Evolutionary conservation across 2,329 filamentous ascomycete species (phyloP), one percentile per base, ranked within the genome.

Genomic region (Diplocarpon rosae): DNA sequence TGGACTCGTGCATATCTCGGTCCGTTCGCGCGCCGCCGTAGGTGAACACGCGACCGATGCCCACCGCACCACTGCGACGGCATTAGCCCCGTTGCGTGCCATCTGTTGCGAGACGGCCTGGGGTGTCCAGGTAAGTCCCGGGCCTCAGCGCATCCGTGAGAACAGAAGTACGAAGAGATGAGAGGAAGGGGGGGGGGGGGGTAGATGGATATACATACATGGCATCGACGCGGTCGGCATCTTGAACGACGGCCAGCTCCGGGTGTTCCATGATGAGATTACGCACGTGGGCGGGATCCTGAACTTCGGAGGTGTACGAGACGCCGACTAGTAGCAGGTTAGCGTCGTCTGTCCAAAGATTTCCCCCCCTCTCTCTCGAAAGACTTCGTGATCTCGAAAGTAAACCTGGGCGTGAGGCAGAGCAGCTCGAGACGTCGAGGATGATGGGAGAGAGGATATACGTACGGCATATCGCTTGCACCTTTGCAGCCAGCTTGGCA

Each of bases 221-320:
- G 3, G 88, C 85, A 65, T 96, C 90, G n/a, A 96, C 69, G 6
- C 89, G 73, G 66, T 95, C 90, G 3, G 89, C 89, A 63, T 95
- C 90, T 65, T 95, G 89, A 28, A 95, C 87, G 38, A 94, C 75
- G 0, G 77, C 87, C 29, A 92, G 68, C 62, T 92, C 86, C 1
- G 85, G 85, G 60, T 84, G 69, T 27, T 65, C 59, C 5, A 60
- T 61, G n/a, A 93, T 68, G n/a, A 89, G 68, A 1, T 66, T 63
- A n/a, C 63, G 63, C 7, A 85, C 78, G 12, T 66, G 64, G 5
- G 64, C 64, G 1, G 79, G 78, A 56, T 88, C 70, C 55, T 74
- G 75, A 39, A 76, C 68, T 64, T 95, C 89, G 52, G 74, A 72
- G 2, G 76, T 80, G 67, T 86, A 95, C 50, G 83, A 86, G 14